Base-by-base conservation (phyloP, 2,329 filamentous ascomycete genomes). In the Annulohypoxylon truncatum region DNA sequence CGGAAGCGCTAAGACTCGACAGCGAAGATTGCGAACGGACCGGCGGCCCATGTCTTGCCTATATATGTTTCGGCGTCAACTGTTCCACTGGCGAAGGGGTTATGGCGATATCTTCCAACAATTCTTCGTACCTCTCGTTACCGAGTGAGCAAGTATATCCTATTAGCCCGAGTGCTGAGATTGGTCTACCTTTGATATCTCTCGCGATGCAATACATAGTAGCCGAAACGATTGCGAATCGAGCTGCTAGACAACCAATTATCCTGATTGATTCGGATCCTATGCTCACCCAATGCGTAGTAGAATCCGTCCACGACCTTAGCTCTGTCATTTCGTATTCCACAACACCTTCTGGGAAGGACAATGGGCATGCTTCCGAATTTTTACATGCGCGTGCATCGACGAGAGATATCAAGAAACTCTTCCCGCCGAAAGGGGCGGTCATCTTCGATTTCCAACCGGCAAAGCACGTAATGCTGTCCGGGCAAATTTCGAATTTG, bases 201-300 rank as follows among this genome's bases (percentile, higher is more conserved):
- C 54, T 73, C 0, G 47, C 78, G 38, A 53, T 70, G 52, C 69
- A 71, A 61, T 71, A 59, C 15, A 20, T 73, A 4, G 51, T 71
- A 0, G 73, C 73, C 2, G 28, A 73, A 3, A 51, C 58, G 1
- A 61, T 76, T 2, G 55, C 61, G 0, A 61, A 64, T 2, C 50
- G 54, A 4, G 61, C 66, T 4, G 20, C 51, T 20, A 38, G 57
- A 4, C 55, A 66, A n/a, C 53, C 57, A 0, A 46, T 79, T 0
- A 51, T 81, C 2, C 60, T 82, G 0, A 50, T 82, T 7, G 77
- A 78, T 1, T 74, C 80, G 0, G 79, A 81, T 35, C 33, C 63
- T 0, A 51, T 74, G 20, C 73, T 80, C 2, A 47, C 72, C 13
- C 64, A 72, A 4, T 78, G 73, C 20, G 58, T 76, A 4, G 60